Base-by-base conservation (phyloP, 2,329 filamentous ascomycete species). In the Aspergillus sojae region DNA sequence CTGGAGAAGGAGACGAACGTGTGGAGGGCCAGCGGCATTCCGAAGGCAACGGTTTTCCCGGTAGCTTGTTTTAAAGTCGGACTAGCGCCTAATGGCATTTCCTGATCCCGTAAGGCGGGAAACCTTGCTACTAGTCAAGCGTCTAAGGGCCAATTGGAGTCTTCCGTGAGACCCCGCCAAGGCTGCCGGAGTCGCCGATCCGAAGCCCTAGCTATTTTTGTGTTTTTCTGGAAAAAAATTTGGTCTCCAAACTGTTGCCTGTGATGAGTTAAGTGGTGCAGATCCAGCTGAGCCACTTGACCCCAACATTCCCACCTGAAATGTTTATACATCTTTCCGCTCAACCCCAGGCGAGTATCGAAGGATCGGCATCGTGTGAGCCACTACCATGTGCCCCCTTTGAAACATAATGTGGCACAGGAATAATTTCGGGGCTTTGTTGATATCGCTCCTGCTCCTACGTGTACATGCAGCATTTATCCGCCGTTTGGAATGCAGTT, bases 381-480 rank as follows among this genome's bases (percentile, higher is more conserved):
- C 23, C 45, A 48, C 45, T 12, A 28, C 12, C 45, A 48, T 48
- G 45, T 48, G 12, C n/a, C 14, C 43, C 10, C 10, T 46, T 4
- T 50, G 3, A 28, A 5, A 16, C 46, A 50, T 10, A 50, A 50
- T 50, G 46, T 26, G 46, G 12, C 46, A 16, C 16, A 28, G 23
- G 26, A 32, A 19, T 19, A 36, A 19, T 6, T 23, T 53, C n/a
- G 54, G 58, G 58, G 46, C 10, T 60, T 19, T 60, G 21, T 46
- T 23, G 14, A 46, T 46, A 12, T 46, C 43, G 5, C 43, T 46
- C 11, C 5, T 23, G 2, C 21, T 59, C 10, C 4, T 21, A n/a
- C 19, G 4, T 19, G 30, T 32, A 21, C 57, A 59, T 32, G 57
- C 57, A 5, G 57, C 57, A 4, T 59, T 59, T 41, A n/a, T 59